Evolutionary conservation across 768 basidiomycete species (phyloP), one percentile per base, ranked within the genome.

Genomic region (Russula ochroleuca): DNA sequence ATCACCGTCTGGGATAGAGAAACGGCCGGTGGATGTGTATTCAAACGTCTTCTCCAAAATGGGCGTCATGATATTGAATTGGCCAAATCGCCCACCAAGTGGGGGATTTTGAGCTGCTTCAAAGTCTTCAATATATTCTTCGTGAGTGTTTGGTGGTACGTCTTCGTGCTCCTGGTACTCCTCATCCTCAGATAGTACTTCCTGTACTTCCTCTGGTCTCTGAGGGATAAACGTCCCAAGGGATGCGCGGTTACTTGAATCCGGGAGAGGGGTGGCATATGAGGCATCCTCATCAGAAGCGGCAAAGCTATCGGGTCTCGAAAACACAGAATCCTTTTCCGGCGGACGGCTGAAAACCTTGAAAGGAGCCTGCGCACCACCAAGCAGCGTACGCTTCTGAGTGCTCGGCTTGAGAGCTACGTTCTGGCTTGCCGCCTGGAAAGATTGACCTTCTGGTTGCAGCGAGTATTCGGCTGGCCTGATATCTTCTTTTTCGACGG

Each of bases 31-130:
- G 37, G 79, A 80, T 3, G 89, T 83, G 72, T 80, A 95, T 74
- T 98, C 97, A 70, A 84, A 83, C 11, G 97, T 98, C 47, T 95
- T 81, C 74, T 99, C 97, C 14, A 92, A 92, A 74, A 98, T 98
- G 3, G 97, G 96, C 10, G 96, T 98, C 94, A 99, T 94, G 61
- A 95, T 87, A 71, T 90, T 86, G 75, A 98, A 90, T 62, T 82
- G 80, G 40, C 88, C 90, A 71, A 91, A 89, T 31, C 90, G 83
- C 19, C 90, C 86, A 17, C 87, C 88, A 56, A 87, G 78, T 33
- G 88, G 87, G 21, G 80, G 75, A 2, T 64, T 64, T 33, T 72
- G 69, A 11, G 69, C 65, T 3, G 70, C 69, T 17, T 71, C 61
- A 25, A 71, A 64, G 21, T 73, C 72, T 1, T 73, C 70, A 23